These are phyloP conservation scores for Coelastrella sp. DNA, from an alignment of 139 green algal genomes.

Conservation along the genomic window DNA sequence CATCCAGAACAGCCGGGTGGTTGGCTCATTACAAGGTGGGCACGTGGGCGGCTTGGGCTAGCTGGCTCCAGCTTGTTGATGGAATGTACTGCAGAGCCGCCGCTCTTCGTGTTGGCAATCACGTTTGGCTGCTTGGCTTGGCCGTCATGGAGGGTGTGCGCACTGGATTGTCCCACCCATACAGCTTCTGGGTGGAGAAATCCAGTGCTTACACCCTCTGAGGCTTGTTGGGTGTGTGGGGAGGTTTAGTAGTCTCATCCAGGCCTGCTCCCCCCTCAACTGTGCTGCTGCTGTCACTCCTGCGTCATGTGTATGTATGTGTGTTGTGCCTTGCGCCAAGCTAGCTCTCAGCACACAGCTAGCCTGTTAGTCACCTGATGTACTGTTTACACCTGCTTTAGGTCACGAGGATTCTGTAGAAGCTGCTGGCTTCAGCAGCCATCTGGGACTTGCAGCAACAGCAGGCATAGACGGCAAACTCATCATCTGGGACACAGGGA, in stretches of 20 bases:
- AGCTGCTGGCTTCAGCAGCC: slow-evolving; percentile 68
- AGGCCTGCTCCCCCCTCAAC: neutral
- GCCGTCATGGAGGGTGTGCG: no score
- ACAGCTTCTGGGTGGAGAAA: no score
- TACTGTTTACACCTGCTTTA: neutral
- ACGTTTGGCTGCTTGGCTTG: no score
- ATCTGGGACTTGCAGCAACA: slow-evolving; percentile 69
- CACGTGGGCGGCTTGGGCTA: no score
- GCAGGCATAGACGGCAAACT: slow-evolving; percentile 82
- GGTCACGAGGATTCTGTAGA: slow-evolving; percentile 87
- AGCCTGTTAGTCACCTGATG: neutral
- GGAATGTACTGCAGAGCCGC: no score
- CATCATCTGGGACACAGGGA: slow-evolving; percentile 79
- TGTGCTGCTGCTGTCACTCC: neutral
- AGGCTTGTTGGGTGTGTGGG: no score
- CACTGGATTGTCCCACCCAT: no score
- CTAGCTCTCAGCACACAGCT: neutral
- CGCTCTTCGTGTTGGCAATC: no score
- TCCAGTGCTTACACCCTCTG: no score
- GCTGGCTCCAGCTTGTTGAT: no score
- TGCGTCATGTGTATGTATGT: neutral
- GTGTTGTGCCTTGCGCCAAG: neutral
- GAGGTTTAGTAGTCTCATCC: no score
- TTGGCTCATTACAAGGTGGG: slow-evolving; percentile 57
- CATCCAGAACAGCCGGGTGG: slow-evolving; percentile 63